phyloP scores from a whole-genome alignment of 1,139 yeast genomes.

The Blastobotrys capitulatus region DNA sequence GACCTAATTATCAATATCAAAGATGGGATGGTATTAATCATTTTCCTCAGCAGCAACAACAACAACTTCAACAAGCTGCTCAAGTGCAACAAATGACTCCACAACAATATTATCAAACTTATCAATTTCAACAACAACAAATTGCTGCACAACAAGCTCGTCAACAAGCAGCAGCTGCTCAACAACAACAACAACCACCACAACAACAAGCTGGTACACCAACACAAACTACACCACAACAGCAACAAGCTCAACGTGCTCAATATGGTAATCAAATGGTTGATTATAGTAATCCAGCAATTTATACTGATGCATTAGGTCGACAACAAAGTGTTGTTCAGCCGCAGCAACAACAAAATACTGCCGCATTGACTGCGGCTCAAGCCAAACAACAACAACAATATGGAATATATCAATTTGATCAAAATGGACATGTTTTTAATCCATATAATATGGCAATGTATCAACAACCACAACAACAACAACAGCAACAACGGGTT shows the following conservation, averaged over 20 bases:
- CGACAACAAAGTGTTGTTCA: background rate
- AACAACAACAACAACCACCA: background rate
- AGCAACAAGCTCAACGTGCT: conserved; percentile 2
- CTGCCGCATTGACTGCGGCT: background rate
- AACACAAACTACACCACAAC: background rate
- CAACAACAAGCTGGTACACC: background rate
- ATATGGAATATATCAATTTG: background rate
- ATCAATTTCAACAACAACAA: background rate
- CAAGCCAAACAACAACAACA: background rate
- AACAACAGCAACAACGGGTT: conserved; percentile 5
- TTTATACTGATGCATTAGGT: background rate
- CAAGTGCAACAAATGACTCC: background rate
- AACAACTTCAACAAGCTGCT: background rate
- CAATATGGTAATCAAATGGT: background rate
- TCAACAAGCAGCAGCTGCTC: background rate
- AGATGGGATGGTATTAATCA: background rate
- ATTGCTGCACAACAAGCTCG: background rate
- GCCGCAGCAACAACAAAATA: conserved; percentile 2
- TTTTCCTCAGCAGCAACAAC: background rate
- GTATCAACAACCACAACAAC: conserved; percentile 1
- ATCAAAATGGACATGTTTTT: background rate
- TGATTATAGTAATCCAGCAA: background rate
- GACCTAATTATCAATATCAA: background rate
- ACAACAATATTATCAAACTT: background rate
- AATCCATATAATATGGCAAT: background rate